Evolutionary conservation across 2,329 filamentous ascomycete genomes (phyloP), one percentile per base, ranked within the genome.

Genomic region (Cladorrhinum sp.): DNA sequence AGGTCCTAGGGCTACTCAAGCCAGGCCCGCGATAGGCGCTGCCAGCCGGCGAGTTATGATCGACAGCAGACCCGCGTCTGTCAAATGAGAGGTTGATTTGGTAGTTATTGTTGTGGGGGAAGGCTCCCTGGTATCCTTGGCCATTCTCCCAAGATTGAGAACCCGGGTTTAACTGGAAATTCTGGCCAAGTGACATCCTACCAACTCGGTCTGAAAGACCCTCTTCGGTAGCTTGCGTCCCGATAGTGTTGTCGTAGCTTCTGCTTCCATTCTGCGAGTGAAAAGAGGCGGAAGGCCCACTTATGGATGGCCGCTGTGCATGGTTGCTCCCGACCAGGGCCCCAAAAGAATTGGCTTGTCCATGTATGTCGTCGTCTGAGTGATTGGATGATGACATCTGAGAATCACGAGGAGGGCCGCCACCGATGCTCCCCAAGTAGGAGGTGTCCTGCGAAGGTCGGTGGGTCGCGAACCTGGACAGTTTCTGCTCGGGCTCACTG

Each of bases 351-450:
- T 72, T 73, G 39, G 59, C 57, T 14, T 65, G 62, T 3, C 24
- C 16, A 18, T 66, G 65, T n/a, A 64, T 30, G 54, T 74, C 80
- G n/a, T 73, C 72, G 50, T 82, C 79, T 3, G 80, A 76, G 59
- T 84, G 80, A 53, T 82, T 79, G 36, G 85, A 85, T 1, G 84
- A 79, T 50, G 85, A 82, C 52, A 84, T 73, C 70, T 79, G 85
- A 48, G 76, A 74, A 61, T 85, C 84, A 62, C 82, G 78, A n/a
- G 83, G 80, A 2, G 76, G 71, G 2, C 57, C 61, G 18, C 65
- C 73, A 18, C 64, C 73, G 53, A 79, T 79, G 16, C 76, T 69
- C 33, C 71, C 73, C 63, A 80, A 77, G 67, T 79, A 83, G 8
- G 78, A 74, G 3, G 74, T 57, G 24, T 77, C 75, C 14, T 75